Conservation (phyloP, 345 rosid genomes). For the Citrus sinensis region DVS_A1.0 CM039163.1:43144501-43145000, state of each 20-base stretch:
- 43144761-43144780: background rate
- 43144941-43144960: background rate
- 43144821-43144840: constrained; percentile 7
- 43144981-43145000: background rate
- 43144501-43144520: too few relatives aligned
- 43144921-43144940: background rate
- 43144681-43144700: constrained; percentile 22
- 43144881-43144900: constrained; percentile 4
- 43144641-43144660: background rate
- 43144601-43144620: background rate
- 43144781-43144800: constrained; percentile 7
- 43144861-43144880: constrained; percentile 12
- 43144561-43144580: too few relatives aligned
- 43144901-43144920: background rate
- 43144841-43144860: constrained; percentile 15
- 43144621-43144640: constrained; percentile 6
- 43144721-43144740: background rate
- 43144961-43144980: background rate
- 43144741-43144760: background rate
- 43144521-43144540: too few relatives aligned
- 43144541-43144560: too few relatives aligned
- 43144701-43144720: background rate
- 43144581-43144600: background rate
- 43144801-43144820: constrained; percentile 6
- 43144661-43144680: constrained; percentile 3